Evolutionary conservation across 768 basidiomycete species (phyloP).

Genomic region (Tylopilus rubrobrunneus): DNA sequence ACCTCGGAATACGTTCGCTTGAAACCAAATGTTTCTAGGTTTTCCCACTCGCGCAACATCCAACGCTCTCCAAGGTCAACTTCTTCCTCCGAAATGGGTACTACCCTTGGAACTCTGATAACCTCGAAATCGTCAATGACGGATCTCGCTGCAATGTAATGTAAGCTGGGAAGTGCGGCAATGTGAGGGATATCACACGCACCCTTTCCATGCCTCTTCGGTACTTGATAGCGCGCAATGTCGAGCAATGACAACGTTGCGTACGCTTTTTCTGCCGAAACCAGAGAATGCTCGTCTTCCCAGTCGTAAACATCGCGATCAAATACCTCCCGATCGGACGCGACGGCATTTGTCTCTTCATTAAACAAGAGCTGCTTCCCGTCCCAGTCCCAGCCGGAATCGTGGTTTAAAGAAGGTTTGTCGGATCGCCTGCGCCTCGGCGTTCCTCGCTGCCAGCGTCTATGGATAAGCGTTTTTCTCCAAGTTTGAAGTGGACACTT

Average conservation of each 20-base stretch:
- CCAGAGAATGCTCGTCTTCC: neutral
- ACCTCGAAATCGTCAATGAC: slow-evolving; percentile 23
- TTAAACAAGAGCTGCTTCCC: slow-evolving; percentile 9
- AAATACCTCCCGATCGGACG: neutral
- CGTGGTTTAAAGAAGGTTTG: slow-evolving; percentile 12
- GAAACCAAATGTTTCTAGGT: slow-evolving; percentile 11
- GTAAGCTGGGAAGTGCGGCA: neutral
- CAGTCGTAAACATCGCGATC: neutral
- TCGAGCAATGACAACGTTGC: slow-evolving; percentile 8
- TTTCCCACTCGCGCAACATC: slow-evolving; percentile 20
- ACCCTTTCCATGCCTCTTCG: slow-evolving; percentile 15
- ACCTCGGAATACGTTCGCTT: slow-evolving; percentile 25
- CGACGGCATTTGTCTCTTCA: neutral
- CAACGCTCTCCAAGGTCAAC: slow-evolving; percentile 1
- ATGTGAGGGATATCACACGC: neutral
- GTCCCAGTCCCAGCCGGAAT: slow-evolving; percentile 26
- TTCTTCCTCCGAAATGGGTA: slow-evolving; percentile 13
- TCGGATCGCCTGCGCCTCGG: slow-evolving; percentile 11
- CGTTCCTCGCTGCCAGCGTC: slow-evolving; percentile 7
- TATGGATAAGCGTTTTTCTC: neutral
- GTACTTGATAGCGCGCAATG: slow-evolving; percentile 1
- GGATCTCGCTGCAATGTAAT: slow-evolving; percentile 7
- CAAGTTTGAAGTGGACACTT: neutral
- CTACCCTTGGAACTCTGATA: slow-evolving; percentile 16
- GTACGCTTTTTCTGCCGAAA: neutral